Evolutionary conservation across 257 asterid genomes (phyloP).

Genomic region (Nicotiana tabacum): DNA sequence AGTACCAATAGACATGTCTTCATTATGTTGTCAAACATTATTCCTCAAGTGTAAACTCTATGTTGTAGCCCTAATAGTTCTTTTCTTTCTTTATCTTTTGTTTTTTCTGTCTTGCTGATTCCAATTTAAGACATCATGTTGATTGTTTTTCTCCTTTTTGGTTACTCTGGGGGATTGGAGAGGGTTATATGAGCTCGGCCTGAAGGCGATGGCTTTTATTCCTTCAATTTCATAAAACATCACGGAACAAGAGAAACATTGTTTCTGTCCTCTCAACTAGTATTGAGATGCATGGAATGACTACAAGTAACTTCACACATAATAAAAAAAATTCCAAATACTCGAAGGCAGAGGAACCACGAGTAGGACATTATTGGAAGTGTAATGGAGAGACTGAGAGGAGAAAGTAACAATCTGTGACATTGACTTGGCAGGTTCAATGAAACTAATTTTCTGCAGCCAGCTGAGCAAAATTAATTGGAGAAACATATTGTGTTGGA

Average conservation of each 20-base stretch:
- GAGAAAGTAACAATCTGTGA: background rate
- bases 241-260: background rate
- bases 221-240: background rate
- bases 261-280: background rate
- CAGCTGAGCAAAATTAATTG: constrained; percentile 35
- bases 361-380: background rate
- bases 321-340: background rate
- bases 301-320: background rate
- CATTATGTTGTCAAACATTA: background rate
- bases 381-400: background rate
- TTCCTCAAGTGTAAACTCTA: constrained; percentile 6
- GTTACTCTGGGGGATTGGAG: background rate
- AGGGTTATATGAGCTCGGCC: background rate
- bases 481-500: constrained; percentile 26
- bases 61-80: background rate
- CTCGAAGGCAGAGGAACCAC: background rate
- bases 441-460: constrained; percentile 8
- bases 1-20: background rate
- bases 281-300: constrained; percentile 5
- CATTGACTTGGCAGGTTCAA: background rate
- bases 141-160: background rate
- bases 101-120: background rate
- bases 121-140: background rate
- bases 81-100: background rate
- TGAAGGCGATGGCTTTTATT: background rate